These are phyloP conservation scores for Tranzscheliella williamsii DNA, from an alignment of 1,284 basidiomycete genomes.

Conservation along the genomic window DNA sequence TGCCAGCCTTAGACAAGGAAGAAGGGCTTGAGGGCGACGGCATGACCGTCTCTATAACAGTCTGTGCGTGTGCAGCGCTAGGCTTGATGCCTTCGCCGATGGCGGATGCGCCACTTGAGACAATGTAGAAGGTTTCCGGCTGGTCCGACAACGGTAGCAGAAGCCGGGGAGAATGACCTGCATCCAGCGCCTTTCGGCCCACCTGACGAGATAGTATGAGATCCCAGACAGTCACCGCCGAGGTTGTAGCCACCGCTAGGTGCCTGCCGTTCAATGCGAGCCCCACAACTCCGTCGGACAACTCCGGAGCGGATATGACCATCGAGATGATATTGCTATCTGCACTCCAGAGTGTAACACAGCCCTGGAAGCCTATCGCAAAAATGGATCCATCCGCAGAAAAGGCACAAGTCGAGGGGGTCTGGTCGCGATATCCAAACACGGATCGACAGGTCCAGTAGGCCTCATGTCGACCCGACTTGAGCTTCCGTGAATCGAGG, in stretches of 20 bases:
- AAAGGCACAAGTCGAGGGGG: conserved; percentile 68
- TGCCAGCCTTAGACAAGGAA: no score
- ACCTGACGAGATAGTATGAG: conserved; percentile 45
- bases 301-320: conserved; percentile 64
- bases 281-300: conserved; percentile 13
- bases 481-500: conserved; percentile 37
- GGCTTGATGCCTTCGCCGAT: neutral
- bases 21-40: conserved; percentile 4
- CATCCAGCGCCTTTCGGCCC: conserved; percentile 11
- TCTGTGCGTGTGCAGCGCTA: conserved; percentile 7
- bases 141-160: conserved; percentile 2
- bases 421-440: conserved; percentile 49
- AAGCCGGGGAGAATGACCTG: conserved; percentile 7
- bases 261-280: conserved; percentile 46
- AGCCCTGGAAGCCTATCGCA: conserved; percentile 72
- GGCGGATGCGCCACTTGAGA: neutral
- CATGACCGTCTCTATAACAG: conserved; percentile 18
- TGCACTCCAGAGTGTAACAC: conserved; percentile 79
- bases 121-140: conserved; percentile 4
- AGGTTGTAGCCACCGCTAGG: conserved; percentile 25
- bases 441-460: conserved; percentile 56
- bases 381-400: conserved; percentile 85
- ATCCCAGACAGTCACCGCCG: conserved; percentile 48
- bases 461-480: conserved; percentile 42
- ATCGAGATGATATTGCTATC: conserved; percentile 70